phyloP scores from a whole-genome alignment of 2,329 filamentous ascomycete genomes.

The Hypocrella siamensis region DNA sequence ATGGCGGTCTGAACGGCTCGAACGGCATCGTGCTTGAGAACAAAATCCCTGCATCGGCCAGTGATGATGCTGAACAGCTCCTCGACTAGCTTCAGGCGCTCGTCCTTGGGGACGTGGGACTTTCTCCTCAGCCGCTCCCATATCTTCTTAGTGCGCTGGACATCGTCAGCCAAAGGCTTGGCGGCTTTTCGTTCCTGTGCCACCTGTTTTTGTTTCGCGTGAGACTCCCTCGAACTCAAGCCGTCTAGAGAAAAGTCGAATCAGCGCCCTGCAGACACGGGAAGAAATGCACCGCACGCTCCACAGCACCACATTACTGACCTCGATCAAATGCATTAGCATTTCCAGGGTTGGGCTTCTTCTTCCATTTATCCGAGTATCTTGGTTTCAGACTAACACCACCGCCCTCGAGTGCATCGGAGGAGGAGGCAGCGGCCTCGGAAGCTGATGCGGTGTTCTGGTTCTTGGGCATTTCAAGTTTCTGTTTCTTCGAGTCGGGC shows the following conservation, averaged over 20 bases:
- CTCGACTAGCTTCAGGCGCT: conserved; percentile 71
- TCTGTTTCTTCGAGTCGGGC: conserved; percentile 33
- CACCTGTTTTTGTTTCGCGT: conserved; percentile 82
- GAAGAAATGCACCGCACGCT: too few species aligned
- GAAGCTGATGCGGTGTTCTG: conserved; percentile 16
- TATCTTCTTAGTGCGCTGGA: conserved; percentile 83
- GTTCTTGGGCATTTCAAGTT: conserved; percentile 19
- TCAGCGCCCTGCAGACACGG: conserved; percentile 1
- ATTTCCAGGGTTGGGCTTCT: conserved; percentile 15
- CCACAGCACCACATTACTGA: conserved; percentile 12
- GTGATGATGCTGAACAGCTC: conserved; percentile 89
- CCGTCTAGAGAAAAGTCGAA: conserved; percentile 1
- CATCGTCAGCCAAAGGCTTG: conserved; percentile 83
- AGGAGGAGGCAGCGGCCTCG: conserved; percentile 15
- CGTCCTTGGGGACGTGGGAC: conserved; percentile 80
- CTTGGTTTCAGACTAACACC: conserved; percentile 29
- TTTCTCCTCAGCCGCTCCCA: conserved; percentile 91
- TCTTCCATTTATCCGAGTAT: conserved; percentile 18
- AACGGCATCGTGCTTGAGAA: conserved; percentile 97
- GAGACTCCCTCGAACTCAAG: conserved; percentile 62
- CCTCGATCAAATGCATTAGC: conserved; percentile 26
- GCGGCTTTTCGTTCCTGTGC: conserved; percentile 78
- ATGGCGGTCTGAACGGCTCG: conserved; percentile 90
- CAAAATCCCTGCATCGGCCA: conserved; percentile 83
- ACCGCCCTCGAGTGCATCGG: conserved; percentile 30